phyloP scores from a whole-genome alignment of 2,329 filamentous ascomycete genomes.

The Phaeosphaeria sp. region DNA sequence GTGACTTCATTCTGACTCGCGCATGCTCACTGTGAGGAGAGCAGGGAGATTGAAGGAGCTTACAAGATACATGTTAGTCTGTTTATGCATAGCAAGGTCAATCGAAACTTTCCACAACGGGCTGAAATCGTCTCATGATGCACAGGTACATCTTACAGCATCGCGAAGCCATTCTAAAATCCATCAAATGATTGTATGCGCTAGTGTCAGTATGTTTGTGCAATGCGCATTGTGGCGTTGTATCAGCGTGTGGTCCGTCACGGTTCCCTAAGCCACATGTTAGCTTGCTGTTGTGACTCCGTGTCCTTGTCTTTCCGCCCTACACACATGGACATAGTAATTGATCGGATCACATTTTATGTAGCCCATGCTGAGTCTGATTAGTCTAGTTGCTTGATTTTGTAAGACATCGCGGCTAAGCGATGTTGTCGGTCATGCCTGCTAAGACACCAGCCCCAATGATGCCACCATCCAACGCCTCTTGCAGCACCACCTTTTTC shows the following conservation, averaged over 20 bases:
- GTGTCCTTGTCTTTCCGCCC: neutral
- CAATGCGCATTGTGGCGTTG: neutral
- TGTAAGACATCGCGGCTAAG: conserved; percentile 14
- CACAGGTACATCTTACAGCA: neutral
- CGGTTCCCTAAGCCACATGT: neutral
- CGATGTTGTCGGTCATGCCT: conserved; percentile 49
- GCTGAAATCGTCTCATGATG: neutral
- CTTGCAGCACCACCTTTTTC: conserved; percentile 59
- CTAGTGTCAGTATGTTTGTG: neutral
- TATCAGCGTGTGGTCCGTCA: neutral
- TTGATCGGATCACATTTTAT: neutral
- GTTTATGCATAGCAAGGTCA: neutral
- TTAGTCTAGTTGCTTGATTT: neutral
- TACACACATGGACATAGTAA: neutral
- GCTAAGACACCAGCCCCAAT: conserved; percentile 63
- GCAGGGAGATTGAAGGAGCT: neutral
- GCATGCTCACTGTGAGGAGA: neutral
- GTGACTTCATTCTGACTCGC: neutral
- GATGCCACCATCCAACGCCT: conserved; percentile 62
- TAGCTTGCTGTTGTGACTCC: neutral
- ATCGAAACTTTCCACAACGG: neutral
- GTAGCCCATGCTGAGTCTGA: neutral
- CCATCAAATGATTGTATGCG: neutral
- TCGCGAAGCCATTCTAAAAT: neutral
- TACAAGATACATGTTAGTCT: neutral